Conservation (phyloP, 2,329 filamentous ascomycete genomes). For the Lecanicillium sp. region DNA sequence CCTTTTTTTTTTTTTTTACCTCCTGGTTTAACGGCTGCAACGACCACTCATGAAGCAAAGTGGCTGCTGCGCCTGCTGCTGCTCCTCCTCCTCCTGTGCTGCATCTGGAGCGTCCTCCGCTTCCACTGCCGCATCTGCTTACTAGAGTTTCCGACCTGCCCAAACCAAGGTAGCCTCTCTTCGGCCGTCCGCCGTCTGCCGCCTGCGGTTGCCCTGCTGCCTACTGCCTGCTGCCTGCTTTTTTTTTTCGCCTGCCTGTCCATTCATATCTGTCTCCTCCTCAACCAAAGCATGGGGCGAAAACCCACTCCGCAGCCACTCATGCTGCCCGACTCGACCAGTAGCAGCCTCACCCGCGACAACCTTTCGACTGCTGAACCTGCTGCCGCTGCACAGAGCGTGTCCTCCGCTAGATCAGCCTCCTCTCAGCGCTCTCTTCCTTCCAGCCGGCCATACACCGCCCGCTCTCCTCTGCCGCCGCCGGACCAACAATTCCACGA, state of each 20-base stretch:
- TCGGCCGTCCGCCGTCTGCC: not conserved
- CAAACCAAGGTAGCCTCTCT: too few relatives aligned
- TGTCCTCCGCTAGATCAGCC: slow-evolving; percentile 34
- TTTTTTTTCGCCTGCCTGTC: not conserved
- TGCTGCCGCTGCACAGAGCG: slow-evolving; percentile 18
- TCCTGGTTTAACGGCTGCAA: too few relatives aligned
- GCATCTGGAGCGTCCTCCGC: not conserved
- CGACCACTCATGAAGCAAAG: slow-evolving; percentile 5
- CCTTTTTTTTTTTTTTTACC: too few relatives aligned
- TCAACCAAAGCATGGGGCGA: slow-evolving; percentile 41
- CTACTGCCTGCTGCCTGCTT: not conserved
- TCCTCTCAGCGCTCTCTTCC: slow-evolving; percentile 38
- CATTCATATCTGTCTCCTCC: not conserved
- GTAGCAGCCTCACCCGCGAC: slow-evolving; percentile 21
- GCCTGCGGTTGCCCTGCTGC: not conserved
- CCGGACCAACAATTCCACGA: slow-evolving; percentile 17
- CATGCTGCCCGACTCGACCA: slow-evolving; percentile 40
- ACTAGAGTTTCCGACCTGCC: too few relatives aligned
- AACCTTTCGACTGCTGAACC: slow-evolving; percentile 3
- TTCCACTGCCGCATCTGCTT: too few relatives aligned
- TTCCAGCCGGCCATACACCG: slow-evolving; percentile 2
- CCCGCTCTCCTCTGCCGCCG: slow-evolving; percentile 16
- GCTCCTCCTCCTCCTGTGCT: slow-evolving; percentile 3
- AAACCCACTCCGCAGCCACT: slow-evolving; percentile 55
- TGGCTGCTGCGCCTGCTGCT: not conserved